Base-by-base conservation (phyloP, 2,329 filamentous ascomycete genomes). In the Colletotrichum sp. region DNA sequence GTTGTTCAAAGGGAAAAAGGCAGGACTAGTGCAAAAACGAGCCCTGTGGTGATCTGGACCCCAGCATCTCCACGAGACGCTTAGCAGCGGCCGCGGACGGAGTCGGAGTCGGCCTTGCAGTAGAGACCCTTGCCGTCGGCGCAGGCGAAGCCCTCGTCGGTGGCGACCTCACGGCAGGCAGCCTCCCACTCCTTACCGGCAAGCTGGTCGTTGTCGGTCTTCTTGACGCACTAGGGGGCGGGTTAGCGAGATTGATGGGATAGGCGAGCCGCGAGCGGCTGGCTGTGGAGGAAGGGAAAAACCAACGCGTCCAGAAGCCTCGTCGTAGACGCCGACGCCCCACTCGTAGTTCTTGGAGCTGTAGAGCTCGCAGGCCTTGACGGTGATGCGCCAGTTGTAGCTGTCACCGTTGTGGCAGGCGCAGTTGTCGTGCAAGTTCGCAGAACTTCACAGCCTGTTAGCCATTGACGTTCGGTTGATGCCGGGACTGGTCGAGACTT, bases 311-410 rank as follows among this genome's bases (percentile, higher is more conserved):
- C 78, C 78, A 19, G 77, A 55, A 25, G 68, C 44, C 6, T 12
- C 12, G 44, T 78, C 74, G 67, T 79, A 79, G 28, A 65, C 57
- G 27, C 72, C 78, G 8, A 57, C 69, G 63, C 77, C 71, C 67
- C 74, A 77, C 64, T 74, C 11, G 55, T 76, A 76, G 60, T 60
- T 67, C 67, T 71, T 72, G 57, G 27, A 19, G 22, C 71, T 65
- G 71, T 79, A 79, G 12, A 74, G 59, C 48, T 71, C 65, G 65
- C 78, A 79, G 5, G 78, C 78, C 32, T 78, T 76, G 63, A n/a
- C 39, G 61, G 76, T 78, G 68, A 79, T 79, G 60, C 78, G 77
- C 78, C 78, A 79, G 74, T 79, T 79, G 74, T 78, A 79, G 74
- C 78, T 76, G 55, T 79, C 76, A 67, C 78, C 78, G 73, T 79